Percentiles rank a stretch among this genome's conserved stretches.
These are phyloP conservation scores for Taphrina confusa DNA, from an alignment of 1,139 yeast genomes.

Conservation along the genomic window DNA sequence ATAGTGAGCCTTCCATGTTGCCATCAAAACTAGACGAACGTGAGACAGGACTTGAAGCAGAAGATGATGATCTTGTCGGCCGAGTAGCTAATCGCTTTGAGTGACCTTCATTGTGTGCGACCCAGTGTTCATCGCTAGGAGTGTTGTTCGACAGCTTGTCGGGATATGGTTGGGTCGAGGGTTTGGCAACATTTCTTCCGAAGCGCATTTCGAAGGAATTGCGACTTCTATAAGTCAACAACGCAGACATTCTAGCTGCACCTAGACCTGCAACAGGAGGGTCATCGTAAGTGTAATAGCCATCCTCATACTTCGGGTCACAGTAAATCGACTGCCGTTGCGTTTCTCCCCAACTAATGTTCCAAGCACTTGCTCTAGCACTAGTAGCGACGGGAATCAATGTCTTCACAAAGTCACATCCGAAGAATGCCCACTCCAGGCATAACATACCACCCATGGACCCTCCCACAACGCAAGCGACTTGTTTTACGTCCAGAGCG, in stretches of 20 bases:
- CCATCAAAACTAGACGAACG: slow-evolving; percentile 29
- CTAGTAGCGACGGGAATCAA: slow-evolving; percentile 89
- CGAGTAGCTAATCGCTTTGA: slow-evolving; percentile 43
- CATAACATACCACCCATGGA: slow-evolving; percentile 99
- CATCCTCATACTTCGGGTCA: slow-evolving; percentile 88
- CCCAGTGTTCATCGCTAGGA: slow-evolving; percentile 54
- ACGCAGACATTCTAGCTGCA: slow-evolving; percentile 97
- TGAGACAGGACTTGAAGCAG: slow-evolving; percentile 16
- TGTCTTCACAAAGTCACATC: slow-evolving; percentile 66
- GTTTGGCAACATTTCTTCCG: slow-evolving; percentile 72
- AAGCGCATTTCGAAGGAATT: slow-evolving; percentile 88
- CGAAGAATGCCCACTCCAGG: slow-evolving; percentile 77
- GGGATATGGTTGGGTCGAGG: slow-evolving; percentile 47
- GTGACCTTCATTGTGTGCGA: slow-evolving; percentile 68
- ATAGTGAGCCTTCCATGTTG: background rate
- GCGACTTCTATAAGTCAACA: slow-evolving; percentile 86
- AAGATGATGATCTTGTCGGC: slow-evolving; percentile 37
- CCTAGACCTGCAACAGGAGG: slow-evolving; percentile 86
- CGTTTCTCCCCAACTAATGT: slow-evolving; percentile 98
- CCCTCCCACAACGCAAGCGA: slow-evolving; percentile 91
- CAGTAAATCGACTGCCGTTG: slow-evolving; percentile 94
- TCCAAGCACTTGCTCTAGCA: slow-evolving; percentile 96
- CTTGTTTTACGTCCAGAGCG: slow-evolving; percentile 64
- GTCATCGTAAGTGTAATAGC: slow-evolving; percentile 71
- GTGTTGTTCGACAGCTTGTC: slow-evolving; percentile 45